Percentiles rank a stretch among this genome's conserved stretches.
Evolutionary conservation across 805 yeast species (phyloP).

Genomic region (Torulaspora indica): DNA sequence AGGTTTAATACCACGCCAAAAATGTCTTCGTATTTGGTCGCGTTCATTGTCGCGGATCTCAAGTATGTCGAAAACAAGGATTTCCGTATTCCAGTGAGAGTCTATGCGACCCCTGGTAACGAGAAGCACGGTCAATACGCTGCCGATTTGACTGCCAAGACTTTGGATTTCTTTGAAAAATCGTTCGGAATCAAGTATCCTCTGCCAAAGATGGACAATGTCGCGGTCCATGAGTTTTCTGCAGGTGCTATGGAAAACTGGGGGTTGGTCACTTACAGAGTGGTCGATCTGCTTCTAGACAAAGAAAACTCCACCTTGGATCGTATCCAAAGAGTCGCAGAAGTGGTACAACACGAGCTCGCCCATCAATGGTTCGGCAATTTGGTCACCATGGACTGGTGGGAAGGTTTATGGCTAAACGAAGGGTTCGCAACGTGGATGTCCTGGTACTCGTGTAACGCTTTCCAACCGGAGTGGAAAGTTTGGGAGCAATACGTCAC

Average conservation of each 20-base stretch:
- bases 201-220: conserved; percentile 75
- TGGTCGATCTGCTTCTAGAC: conserved; percentile 67
- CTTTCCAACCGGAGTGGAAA: conserved; percentile 77
- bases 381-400: conserved; percentile 86
- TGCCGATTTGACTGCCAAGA: conserved; percentile 69
- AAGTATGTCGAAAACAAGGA: conserved; percentile 62
- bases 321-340: conserved; percentile 71
- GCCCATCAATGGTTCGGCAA: conserved; percentile 94
- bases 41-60: conserved; percentile 78
- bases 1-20: conserved; percentile 69
- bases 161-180: conserved; percentile 66
- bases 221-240: conserved; percentile 76
- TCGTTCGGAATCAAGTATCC: conserved; percentile 73
- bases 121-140: conserved; percentile 67
- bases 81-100: conserved; percentile 71
- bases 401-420: conserved; percentile 87
- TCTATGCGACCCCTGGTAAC: conserved; percentile 74
- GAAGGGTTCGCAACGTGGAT: conserved; percentile 91
- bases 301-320: conserved; percentile 61
- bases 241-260: conserved; percentile 92
- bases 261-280: conserved; percentile 75
- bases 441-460: conserved; percentile 80
- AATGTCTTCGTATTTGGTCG: conserved; percentile 82
- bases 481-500: conserved; percentile 82
- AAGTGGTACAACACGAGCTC: conserved; percentile 82